Evolutionary conservation across 2,329 filamentous ascomycete species (phyloP), one percentile per base, ranked within the genome.

Genomic region (Cercospora sp.): DNA sequence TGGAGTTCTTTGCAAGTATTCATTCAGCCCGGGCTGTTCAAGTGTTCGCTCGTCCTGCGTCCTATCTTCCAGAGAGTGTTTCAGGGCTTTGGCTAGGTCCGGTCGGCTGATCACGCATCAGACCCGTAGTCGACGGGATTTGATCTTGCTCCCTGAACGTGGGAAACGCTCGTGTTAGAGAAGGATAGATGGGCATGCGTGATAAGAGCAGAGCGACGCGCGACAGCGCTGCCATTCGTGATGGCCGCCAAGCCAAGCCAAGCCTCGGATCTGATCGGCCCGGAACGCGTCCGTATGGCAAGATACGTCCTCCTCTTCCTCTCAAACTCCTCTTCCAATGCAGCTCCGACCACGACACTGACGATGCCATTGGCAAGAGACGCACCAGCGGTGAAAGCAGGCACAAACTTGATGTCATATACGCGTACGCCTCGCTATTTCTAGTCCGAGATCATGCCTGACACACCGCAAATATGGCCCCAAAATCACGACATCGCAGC

Each of bases 401-500:
- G 7, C 3, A 13, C 23, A 16, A 13, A 8, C 13, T 13, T 55
- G 23, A 55, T 55, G 48, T 55, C 48, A 55, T 55, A 7, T 9
- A 55, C 48, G 26, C 48, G 48, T 18, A 28, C 23, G 23, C 48
- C 7, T 26, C 6, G 48, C 48, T 13, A 16, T 28, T 16, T 30
- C 48, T 55, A 26, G 26, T 7, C 12, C 6, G 13, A n/a, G 55
- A 20, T 30, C 28, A 18, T 59, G 30, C 28, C 55, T 33, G 55
- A 59, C 55, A 59, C 55, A 18, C n/a, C 16, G 55, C 55, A 28
- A 58, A 58, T 31, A 30, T 20, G 16, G 55, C 55, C 30, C 55
- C 28, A 23, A 59, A 59, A 59, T 59, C 55, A 59, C 55, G 30
- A 59, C 55, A 59, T 59, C 30, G 31, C 55, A 36, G 55, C 55